A percentile compares a stretch with the other conserved stretches of the same genome.
Conservation (phyloP, 257 asterid genomes). For the Perilla frutescens region DNA sequence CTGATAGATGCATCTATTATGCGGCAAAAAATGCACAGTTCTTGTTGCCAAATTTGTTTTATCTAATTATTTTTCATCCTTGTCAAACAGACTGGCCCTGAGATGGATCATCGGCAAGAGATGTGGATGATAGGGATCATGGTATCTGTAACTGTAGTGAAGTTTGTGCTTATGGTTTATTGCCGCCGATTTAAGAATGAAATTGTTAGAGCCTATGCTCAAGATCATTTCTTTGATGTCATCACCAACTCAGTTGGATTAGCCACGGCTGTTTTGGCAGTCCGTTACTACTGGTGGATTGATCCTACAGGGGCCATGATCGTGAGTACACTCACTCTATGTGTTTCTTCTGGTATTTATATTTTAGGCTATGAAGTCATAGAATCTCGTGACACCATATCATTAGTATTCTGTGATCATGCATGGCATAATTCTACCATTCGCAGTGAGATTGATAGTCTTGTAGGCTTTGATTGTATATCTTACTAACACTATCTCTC, state of each 20-base stretch:
- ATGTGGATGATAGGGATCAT: constrained; percentile 94
- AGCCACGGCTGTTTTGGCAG: constrained; percentile 74
- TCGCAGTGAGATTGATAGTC: not conserved
- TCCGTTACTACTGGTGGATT: constrained; percentile 87
- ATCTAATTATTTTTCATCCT: not conserved
- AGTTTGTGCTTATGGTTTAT: constrained; percentile 77
- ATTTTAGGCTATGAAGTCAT: not conserved
- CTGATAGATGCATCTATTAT: not conserved
- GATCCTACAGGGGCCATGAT: constrained; percentile 91
- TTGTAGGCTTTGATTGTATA: not conserved
- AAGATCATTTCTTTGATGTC: constrained; percentile 91
- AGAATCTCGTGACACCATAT: not conserved
- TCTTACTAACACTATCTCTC: not conserved
- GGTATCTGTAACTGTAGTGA: constrained; percentile 83
- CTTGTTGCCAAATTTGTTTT: constrained; percentile 23
- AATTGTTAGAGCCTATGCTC: constrained; percentile 86
- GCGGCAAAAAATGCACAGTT: not conserved
- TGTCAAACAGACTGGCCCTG: constrained; percentile 60
- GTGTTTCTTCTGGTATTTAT: not conserved
- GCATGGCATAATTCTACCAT: too few relatives aligned
- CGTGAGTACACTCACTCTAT: constrained; percentile 52
- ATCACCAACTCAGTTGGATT: constrained; percentile 86
- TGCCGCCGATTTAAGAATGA: constrained; percentile 84
- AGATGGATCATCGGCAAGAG: constrained; percentile 63
- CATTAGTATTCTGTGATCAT: not conserved